Base-by-base conservation (phyloP, 257 asterid species). In the Gentiana macrophylla region DNA sequence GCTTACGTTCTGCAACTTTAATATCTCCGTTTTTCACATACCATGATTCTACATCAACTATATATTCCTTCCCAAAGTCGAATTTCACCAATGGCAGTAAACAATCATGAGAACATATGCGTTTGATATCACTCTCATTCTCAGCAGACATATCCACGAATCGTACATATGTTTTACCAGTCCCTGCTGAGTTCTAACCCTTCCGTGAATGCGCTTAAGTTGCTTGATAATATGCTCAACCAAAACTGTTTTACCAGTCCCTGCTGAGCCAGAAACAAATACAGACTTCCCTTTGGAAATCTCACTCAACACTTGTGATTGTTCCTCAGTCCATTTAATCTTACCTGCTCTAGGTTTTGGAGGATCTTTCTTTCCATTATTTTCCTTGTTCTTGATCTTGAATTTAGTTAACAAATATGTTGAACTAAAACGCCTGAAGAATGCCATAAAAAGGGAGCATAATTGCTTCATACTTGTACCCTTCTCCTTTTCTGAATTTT, bases 191-290 rank as follows among this genome's bases (percentile, higher is more conserved):
- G 24, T 15, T 15, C 24, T 15, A 15, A 15, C 24, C 13, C 61
- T 49, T 43, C 86, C 83, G 58, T 88, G 83, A 49, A 72, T 61
- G 57, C 67, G 80, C 76, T 56, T 61, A 55, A 84, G 88, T 54
- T 37, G 64, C 55, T 48, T 62, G 33, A 82, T 77, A 13, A 76
- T 51, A 70, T 67, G 71, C 69, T 73, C 73, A 32, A 84, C 67
- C 12, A 84, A 35, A 55, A 76, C 59, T 2, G 94, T 78, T 62
- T 88, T 82, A 2, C 95, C 95, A 0, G 90, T 84, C 62, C 94
- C 94, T 32, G 97, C 94, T 1, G 95, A 80, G 11, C 97, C 94
- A 8, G 88, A 82, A 12, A 84, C 69, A 52, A 88, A 87, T 59
- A 84, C 77, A 34, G 86, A 88, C 37, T 77, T 61, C n/a, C 84